Conservation (phyloP, 2,329 filamentous ascomycete species). For the Calonectria hawksworthii region DNA sequence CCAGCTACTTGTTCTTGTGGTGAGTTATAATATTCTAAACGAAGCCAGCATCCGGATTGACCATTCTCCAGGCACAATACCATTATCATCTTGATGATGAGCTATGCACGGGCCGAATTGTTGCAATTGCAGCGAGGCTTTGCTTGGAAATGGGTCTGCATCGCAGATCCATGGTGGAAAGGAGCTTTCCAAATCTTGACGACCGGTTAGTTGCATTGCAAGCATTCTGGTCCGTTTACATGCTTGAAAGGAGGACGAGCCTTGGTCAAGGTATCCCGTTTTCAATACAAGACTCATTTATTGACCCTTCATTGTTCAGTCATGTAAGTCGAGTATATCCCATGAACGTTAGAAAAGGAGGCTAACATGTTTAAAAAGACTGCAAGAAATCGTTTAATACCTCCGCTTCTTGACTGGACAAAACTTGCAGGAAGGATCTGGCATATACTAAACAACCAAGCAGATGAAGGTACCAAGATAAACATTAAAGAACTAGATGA, state of each 20-base stretch:
- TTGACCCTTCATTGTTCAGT: slow-evolving; percentile 15
- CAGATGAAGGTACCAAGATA: background rate
- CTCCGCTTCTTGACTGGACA: slow-evolving; percentile 11
- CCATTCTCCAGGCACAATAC: background rate
- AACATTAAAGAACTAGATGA: background rate
- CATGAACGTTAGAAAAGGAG: background rate
- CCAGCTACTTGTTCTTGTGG: slow-evolving; percentile 15
- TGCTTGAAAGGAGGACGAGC: slow-evolving; percentile 23
- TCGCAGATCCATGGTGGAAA: slow-evolving; percentile 7
- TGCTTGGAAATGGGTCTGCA: slow-evolving; percentile 21
- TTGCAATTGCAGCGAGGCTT: slow-evolving; percentile 12
- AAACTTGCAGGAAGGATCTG: slow-evolving; percentile 17
- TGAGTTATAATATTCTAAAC: background rate
- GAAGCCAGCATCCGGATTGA: background rate
- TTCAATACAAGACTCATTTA: slow-evolving; percentile 17
- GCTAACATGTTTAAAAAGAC: background rate
- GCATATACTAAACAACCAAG: slow-evolving; percentile 12
- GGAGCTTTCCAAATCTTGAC: background rate
- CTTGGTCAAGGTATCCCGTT: slow-evolving; percentile 15
- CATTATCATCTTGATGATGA: slow-evolving; percentile 22
- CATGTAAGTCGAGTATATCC: background rate
- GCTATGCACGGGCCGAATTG: slow-evolving; percentile 2
- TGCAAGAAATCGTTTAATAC: background rate
- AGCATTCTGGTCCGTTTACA: slow-evolving; percentile 24
- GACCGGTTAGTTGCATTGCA: slow-evolving; percentile 1